Percentiles rank a stretch among this genome's conserved stretches.
Evolutionary conservation across 2,329 filamentous ascomycete genomes (phyloP).

Genomic region (Hysterium pulicare): DNA sequence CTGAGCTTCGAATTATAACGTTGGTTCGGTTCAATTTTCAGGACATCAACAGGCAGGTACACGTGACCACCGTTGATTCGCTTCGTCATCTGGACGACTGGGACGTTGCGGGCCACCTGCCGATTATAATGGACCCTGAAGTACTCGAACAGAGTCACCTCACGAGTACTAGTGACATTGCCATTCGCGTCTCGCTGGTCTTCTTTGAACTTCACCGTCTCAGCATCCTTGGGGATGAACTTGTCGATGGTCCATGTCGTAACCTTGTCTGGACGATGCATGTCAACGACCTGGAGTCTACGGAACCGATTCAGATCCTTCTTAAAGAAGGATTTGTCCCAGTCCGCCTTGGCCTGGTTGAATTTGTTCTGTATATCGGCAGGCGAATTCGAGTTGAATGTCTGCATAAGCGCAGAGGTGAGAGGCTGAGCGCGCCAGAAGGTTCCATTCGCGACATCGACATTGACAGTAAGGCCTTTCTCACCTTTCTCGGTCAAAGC

Average conservation of each 20-base stretch:
- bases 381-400: constrained; percentile 23
- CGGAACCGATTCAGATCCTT: constrained; percentile 42
- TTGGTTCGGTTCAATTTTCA: constrained; percentile 53
- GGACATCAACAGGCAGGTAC: constrained; percentile 56
- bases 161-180: constrained; percentile 25
- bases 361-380: constrained; percentile 28
- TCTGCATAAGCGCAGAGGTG: constrained; percentile 31
- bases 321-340: constrained; percentile 17
- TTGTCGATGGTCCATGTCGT: constrained; percentile 51
- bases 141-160: constrained; percentile 56
- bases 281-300: constrained; percentile 40
- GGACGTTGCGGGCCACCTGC: constrained; percentile 48
- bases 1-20: constrained; percentile 58
- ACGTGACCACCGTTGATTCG: constrained; percentile 40
- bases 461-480: constrained; percentile 72
- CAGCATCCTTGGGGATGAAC: constrained; percentile 44
- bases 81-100: constrained; percentile 58
- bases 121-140: constrained; percentile 52
- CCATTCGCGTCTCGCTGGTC: constrained; percentile 34
- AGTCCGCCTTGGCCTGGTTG: constrained; percentile 15
- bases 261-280: constrained; percentile 29
- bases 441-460: constrained; percentile 86
- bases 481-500: constrained; percentile 53
- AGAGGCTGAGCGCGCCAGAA: constrained; percentile 64
- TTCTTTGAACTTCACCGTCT: constrained; percentile 57